Evolutionary conservation across 1,284 basidiomycete species (phyloP), one percentile per base, ranked within the genome.

Genomic region (Microbotryum lychnidis-dioicae): DNA sequence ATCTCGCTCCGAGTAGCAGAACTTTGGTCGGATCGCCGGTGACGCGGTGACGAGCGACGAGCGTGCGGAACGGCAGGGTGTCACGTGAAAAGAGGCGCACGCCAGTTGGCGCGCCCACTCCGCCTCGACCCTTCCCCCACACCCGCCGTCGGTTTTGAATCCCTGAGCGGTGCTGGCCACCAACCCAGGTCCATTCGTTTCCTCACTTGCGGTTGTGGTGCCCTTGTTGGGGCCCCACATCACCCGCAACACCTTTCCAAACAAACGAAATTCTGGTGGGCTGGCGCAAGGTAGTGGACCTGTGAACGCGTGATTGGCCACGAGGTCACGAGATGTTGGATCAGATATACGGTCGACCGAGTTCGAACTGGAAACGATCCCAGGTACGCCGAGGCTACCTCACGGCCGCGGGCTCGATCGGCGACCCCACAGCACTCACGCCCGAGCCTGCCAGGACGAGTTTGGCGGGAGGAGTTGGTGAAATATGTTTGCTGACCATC

Each of bases 331-430:
- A 21, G n/a, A 91, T 91, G 89, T 86, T 91, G 70, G 89, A 91
- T 77, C 87, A 90, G 72, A 75, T 91, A 51, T 76, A 87, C 7
- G 89, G 89, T 50, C 82, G 84, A 33, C 89, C 89, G 3, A 87
- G 79, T 70, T 81, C 83, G 18, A 81, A 82, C 14, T 87, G 87
- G 82, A 87, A 87, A 70, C 81, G 89, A 42, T 77, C 83, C 9
- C 87, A 91, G 77, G 84, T 84, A 61, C 46, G 75, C 69, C 18
- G 7, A 49, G 8, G 29, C 16, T 31, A 14, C 25, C 57, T 10
- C 23, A 8, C 12, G n/a, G n/a, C n/a, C 25, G 23, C 27, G 50
- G 50, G 29, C 56, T 21, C 53, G 29, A 50, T 21, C 50, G 23
- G 14, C 21, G 60, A 23, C 58, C 1, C 33, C 31, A 46, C 33